phyloP scores from a whole-genome alignment of 306 rosid species.

The Delonix regia region DNA sequence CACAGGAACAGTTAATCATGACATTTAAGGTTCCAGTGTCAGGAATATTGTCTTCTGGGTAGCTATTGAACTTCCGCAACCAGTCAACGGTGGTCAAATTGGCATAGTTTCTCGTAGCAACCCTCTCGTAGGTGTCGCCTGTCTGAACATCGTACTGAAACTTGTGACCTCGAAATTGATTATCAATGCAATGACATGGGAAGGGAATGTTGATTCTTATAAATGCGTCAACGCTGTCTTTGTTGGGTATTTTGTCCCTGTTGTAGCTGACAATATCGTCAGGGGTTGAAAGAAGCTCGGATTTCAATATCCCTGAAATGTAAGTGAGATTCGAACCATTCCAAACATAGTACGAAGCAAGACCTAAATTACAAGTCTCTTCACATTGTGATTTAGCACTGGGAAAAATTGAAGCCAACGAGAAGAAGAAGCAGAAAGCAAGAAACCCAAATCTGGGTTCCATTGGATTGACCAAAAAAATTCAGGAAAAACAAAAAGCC shows the following conservation, averaged over 20 bases:
- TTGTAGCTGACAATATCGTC: constrained; percentile 55
- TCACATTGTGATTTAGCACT: constrained; percentile 56
- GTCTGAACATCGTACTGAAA: constrained; percentile 46
- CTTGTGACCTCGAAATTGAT: constrained; percentile 52
- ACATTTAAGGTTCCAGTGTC: constrained; percentile 53
- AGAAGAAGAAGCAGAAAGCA: constrained; percentile 11
- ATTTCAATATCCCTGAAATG: constrained; percentile 36
- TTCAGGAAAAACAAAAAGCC: not conserved
- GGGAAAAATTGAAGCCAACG: constrained; percentile 24
- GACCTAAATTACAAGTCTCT: constrained; percentile 53
- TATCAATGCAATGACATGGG: constrained; percentile 56
- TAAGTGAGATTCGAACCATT: constrained; percentile 27
- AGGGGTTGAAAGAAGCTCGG: not conserved
- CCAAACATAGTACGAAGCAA: constrained; percentile 58
- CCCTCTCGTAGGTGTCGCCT: constrained; percentile 40
- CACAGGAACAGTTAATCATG: constrained; percentile 77
- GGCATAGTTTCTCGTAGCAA: constrained; percentile 48
- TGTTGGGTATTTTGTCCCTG: constrained; percentile 43
- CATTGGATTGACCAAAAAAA: constrained; percentile 39
- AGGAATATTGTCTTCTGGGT: constrained; percentile 40
- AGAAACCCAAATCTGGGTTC: constrained; percentile 36
- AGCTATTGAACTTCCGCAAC: constrained; percentile 54
- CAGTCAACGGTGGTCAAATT: constrained; percentile 57
- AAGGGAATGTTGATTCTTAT: constrained; percentile 64
- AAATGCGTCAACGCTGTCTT: constrained; percentile 24